Evolutionary conservation across 371 early-diverging fungal genomes (phyloP).

Genomic region (Vairimorpha necatrix): DNA sequence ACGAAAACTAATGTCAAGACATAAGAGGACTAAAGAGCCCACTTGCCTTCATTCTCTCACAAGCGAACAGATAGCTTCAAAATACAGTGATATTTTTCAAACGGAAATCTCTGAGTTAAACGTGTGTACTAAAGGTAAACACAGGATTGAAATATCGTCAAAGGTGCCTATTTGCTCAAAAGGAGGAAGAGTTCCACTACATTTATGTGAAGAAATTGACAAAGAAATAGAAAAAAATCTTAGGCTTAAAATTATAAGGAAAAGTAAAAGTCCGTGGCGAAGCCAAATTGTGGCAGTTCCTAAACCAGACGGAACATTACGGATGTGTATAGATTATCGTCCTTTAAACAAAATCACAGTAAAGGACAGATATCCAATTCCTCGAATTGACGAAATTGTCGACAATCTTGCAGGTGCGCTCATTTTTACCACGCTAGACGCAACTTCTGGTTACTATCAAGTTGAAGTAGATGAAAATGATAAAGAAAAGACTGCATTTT

Average conservation of each 20-base stretch:
- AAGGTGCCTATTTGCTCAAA: too few species aligned
- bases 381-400: conserved; percentile 27
- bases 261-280: conserved; percentile 24
- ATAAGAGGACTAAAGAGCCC: too few species aligned
- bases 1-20: too few species aligned
- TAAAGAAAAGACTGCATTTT: conserved; percentile 64
- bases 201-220: too few species aligned
- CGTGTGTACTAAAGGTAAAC: too few species aligned
- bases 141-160: too few species aligned
- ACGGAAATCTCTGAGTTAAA: too few species aligned
- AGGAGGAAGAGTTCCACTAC: too few species aligned
- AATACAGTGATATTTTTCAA: too few species aligned
- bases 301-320: not conserved
- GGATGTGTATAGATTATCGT: conserved; percentile 24
- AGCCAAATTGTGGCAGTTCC: not conserved
- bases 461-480: conserved; percentile 46
- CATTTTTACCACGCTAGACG: conserved; percentile 39
- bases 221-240: too few species aligned
- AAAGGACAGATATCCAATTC: conserved; percentile 26
- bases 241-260: conserved; percentile 29
- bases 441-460: not conserved
- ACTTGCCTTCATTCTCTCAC: too few species aligned
- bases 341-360: conserved; percentile 12
- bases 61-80: too few species aligned
- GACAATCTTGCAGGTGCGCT: conserved; percentile 45